Base-by-base conservation (phyloP, 202 grass and related monocot species). In the Saccharum hybrid region DNA sequence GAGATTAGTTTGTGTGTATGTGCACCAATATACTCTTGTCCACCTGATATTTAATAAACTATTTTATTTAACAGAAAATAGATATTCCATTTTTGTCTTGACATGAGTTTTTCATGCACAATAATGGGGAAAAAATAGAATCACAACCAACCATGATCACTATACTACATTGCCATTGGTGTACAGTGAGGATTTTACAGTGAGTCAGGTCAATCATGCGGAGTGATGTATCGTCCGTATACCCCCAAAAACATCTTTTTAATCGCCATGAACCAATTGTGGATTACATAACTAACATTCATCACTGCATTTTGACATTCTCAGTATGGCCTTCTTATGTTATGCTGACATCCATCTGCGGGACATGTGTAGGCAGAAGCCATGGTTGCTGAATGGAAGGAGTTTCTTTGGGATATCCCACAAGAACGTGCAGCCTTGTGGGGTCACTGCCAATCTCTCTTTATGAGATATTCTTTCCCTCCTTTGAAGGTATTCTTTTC, bases 341-440 rank as follows among this genome's bases (percentile, higher is more conserved):
- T 64, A 78, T 76, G 71, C 42, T 73, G 63, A 76, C 54, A 56
- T 76, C 37, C 36, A 80, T 6, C 33, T 86, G 62, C 45, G 26
- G 41, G 75, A 52, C 77, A 54, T 85, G 39, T 81, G 82, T 82
- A 98, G 96, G 96, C 93, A 54, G 96, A 95, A 90, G 96, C 93
- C 56, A 98, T 98, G 96, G 91, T 98, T 56, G 89, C 91, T 51
- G 96, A 98, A 83, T 98, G 96, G 96, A 98, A 92, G 81, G 96
- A 98, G 80, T 98, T 98, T 61, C 87, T 98, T 33, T 98, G 96
- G 96, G 96, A 98, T 90, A 90, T 95, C 42, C 93, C 96, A 72
- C 93, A 95, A 81, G 96, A 98, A 87, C 87, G 96, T 84, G 91
- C 93, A 86, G 91, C 96, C 85, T 87, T 98, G 71, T 98, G 96